Evolutionary conservation across 176 grass and related monocot genomes (phyloP), one percentile per base, ranked within the genome.

Genomic region (Leersia perrieri): DNA sequence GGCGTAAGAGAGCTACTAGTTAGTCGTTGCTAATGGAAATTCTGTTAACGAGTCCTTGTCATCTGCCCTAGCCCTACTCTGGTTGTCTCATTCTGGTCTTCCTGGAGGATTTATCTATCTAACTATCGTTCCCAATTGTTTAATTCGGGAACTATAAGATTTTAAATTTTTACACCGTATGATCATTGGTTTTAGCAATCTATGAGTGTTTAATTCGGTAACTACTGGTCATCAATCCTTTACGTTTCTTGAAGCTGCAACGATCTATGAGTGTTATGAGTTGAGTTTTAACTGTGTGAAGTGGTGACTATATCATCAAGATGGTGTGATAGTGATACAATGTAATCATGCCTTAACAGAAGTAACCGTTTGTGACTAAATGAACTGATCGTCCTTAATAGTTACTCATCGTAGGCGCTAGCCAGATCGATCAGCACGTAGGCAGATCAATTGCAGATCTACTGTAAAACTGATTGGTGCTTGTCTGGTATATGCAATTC

Each of bases 1-100:
- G 77, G 77, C 87, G 87, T 85, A 85, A 61, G 65, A 81, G 36
- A 89, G 72, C 33, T 33, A 40, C 44, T 13, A 53, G 58, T 85
- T 13, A 53, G 58, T 85, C 28, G 72, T 89, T 86, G 66, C 73
- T 80, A 76, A 64, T 87, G 80, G 70, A 76, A 20, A 3, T 45
- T 57, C 71, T 16, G 84, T 76, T 83, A 49, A 45, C 18, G 11
- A 51, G 80, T 79, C 84, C 51, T 10, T 74, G 44, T 75, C 80
- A 75, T 16, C 49, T 29, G 42, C 36, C 80, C 39, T 64, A 72
- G 42, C 36, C 80, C 39, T 64, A 72, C 39, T 57, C 5, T 64
- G 67, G 12, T 27, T 66, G 34, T 41, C 25, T 29, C 38, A 5
- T 27, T 44, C 27, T 60, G 10, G 4, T 42, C 36, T 30, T 16